These are phyloP conservation scores for Neofusicoccum ribis DNA, from an alignment of 2,329 filamentous ascomycete genomes.

Conservation along the genomic window DNA sequence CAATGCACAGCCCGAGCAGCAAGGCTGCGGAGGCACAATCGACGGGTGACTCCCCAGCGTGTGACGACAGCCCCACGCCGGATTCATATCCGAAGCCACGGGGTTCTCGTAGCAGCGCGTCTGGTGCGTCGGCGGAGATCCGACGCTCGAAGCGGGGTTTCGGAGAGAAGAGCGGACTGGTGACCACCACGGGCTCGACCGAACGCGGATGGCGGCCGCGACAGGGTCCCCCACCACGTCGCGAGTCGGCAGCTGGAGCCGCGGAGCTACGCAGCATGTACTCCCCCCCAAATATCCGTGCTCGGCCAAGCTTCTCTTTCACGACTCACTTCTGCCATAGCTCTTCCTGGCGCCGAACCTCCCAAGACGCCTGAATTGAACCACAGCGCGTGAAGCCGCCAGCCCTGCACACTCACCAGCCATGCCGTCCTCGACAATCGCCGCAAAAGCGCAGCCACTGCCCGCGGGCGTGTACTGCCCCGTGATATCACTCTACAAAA, in stretches of 20 bases:
- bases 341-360: no score
- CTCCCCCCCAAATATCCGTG: background rate
- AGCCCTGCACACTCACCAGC: background rate
- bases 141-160: background rate
- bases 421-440: conserved; percentile 24
- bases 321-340: background rate
- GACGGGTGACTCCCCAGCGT: background rate
- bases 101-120: no score
- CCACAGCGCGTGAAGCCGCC: background rate
- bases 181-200: background rate
- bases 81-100: conserved; percentile 1
- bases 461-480: conserved; percentile 50
- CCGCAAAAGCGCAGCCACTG: conserved; percentile 36
- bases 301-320: background rate
- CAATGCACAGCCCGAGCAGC: no score
- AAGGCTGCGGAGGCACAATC: no score
- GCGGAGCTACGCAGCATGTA: background rate
- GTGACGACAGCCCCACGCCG: background rate
- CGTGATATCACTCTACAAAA: conserved; percentile 49
- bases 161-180: background rate
- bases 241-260: background rate
- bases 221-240: background rate
- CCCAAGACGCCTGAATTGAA: background rate
- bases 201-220: background rate
- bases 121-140: background rate